Percentiles rank a stretch among this genome's conserved stretches.
Evolutionary conservation across 257 asterid species (phyloP).

Genomic region (Phtheirospermum japonicum): DNA sequence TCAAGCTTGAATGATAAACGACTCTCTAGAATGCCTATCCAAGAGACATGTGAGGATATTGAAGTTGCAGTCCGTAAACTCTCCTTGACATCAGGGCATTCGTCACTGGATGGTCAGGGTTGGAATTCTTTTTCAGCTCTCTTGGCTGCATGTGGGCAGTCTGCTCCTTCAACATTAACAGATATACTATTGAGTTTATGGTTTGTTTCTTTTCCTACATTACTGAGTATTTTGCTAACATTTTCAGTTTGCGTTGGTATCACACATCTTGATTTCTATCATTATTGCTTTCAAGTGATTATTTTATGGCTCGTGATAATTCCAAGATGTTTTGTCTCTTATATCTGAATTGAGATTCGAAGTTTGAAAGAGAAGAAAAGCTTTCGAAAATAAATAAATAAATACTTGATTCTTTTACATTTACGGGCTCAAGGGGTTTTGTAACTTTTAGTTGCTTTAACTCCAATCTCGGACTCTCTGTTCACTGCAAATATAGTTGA

Average conservation of each 20-base stretch:
- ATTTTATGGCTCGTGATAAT: constrained; percentile 10
- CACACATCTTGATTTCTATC: constrained; percentile 14
- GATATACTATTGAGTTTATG: constrained; percentile 60
- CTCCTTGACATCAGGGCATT: constrained; percentile 57
- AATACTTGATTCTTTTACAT: neutral
- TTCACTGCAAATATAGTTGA: constrained; percentile 2
- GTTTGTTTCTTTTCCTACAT: constrained; percentile 45
- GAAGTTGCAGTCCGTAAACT: constrained; percentile 58
- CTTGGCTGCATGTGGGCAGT: constrained; percentile 82
- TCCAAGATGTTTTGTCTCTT: constrained; percentile 11
- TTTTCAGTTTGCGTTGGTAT: constrained; percentile 15
- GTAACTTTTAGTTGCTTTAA: constrained; percentile 13
- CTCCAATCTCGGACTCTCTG: constrained; percentile 17
- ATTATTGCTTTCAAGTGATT: constrained; percentile 17
- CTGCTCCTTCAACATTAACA: constrained; percentile 54
- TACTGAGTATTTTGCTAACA: constrained; percentile 22
- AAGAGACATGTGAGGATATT: constrained; percentile 55
- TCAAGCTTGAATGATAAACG: constrained; percentile 41
- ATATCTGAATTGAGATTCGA: neutral
- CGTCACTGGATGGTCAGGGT: constrained; percentile 49
- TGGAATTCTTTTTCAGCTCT: constrained; percentile 80
- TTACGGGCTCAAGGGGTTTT: constrained; percentile 10
- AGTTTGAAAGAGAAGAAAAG: constrained; percentile 3
- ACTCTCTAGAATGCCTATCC: constrained; percentile 34
- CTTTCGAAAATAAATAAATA: neutral